phyloP scores from a whole-genome alignment of 2,329 filamentous ascomycete species.

The Dactylellina parvicollis region DNA sequence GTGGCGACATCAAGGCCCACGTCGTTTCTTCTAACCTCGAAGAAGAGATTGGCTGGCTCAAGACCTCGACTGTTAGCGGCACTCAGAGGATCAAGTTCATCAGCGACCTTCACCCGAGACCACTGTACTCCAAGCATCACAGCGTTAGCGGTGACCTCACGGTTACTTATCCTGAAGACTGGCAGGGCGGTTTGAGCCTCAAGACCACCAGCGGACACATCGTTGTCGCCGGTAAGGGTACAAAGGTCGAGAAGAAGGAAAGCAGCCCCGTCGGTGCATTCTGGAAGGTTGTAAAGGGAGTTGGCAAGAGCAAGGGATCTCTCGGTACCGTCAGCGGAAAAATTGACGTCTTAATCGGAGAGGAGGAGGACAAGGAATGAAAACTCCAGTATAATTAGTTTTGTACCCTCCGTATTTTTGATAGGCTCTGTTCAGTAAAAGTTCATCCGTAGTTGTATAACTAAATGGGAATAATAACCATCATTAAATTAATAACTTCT shows the following conservation, averaged over 20 bases:
- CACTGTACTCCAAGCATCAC: slow-evolving; percentile 35
- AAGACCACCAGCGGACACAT: slow-evolving; percentile 46
- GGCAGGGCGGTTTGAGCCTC: slow-evolving; percentile 46
- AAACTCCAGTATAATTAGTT: not conserved
- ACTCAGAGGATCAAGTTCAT: slow-evolving; percentile 32
- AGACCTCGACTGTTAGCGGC: slow-evolving; percentile 26
- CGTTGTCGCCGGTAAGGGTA: slow-evolving; percentile 27
- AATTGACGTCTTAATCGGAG: slow-evolving; percentile 43
- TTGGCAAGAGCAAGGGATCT: slow-evolving; percentile 30
- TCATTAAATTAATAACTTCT: no score
- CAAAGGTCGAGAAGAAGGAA: slow-evolving; percentile 38
- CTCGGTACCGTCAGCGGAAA: slow-evolving; percentile 36
- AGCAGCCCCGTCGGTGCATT: slow-evolving; percentile 23
- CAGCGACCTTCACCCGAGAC: slow-evolving; percentile 36
- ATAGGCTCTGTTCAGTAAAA: no score
- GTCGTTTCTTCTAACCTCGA: slow-evolving; percentile 25
- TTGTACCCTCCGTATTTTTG: no score
- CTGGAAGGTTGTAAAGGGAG: slow-evolving; percentile 51
- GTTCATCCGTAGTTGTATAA: no score
- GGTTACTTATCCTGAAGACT: slow-evolving; percentile 38
- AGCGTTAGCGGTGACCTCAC: slow-evolving; percentile 35
- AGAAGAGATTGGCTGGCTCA: slow-evolving; percentile 38
- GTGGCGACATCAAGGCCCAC: slow-evolving; percentile 25
- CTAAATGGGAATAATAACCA: no score
- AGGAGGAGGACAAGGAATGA: slow-evolving; percentile 17